These are phyloP conservation scores for Metschnikowia lachancei DNA, from an alignment of 805 yeast genomes.

Conservation along the genomic window DNA sequence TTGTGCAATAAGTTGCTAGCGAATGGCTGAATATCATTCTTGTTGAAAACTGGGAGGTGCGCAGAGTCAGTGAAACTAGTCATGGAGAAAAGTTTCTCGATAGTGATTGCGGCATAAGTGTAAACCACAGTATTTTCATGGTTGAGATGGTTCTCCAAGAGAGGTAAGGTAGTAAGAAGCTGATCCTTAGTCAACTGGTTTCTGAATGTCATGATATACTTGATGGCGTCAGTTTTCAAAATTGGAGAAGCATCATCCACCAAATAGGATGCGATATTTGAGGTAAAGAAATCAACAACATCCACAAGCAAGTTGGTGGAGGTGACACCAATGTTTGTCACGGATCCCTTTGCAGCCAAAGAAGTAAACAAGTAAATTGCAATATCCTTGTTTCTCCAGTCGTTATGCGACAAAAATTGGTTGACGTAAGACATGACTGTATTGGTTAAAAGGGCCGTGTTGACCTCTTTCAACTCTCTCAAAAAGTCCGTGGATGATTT, in stretches of 20 bases:
- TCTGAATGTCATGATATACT: conserved; percentile 83
- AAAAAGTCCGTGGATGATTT: conserved; percentile 90
- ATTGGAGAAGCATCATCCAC: conserved; percentile 67
- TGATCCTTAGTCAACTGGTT: conserved; percentile 90
- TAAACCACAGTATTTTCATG: conserved; percentile 72
- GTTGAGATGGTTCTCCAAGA: conserved; percentile 64
- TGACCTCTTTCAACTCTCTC: conserved; percentile 76
- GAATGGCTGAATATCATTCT: conserved; percentile 63
- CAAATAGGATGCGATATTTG: conserved; percentile 80
- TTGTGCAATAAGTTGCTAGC: conserved; percentile 61
- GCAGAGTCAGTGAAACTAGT: conserved; percentile 54
- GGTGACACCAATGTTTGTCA: conserved; percentile 84
- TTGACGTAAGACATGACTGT: conserved; percentile 72
- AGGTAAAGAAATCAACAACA: conserved; percentile 79
- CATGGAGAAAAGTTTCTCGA: conserved; percentile 82
- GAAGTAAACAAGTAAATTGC: conserved; percentile 84
- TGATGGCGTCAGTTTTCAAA: conserved; percentile 87
- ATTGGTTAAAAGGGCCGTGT: conserved; percentile 70
- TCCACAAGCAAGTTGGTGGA: conserved; percentile 82
- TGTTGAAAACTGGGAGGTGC: conserved; percentile 61
- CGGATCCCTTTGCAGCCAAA: conserved; percentile 84
- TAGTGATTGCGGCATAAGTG: conserved; percentile 90
- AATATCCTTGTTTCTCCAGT: conserved; percentile 86
- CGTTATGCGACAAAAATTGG: conserved; percentile 51
- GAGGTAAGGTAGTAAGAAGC: conserved; percentile 72